Evolutionary conservation across 495 filamentous ascomycete genomes (phyloP), one percentile per base, ranked within the genome.

Genomic region (Tuber aestivum): DNA sequence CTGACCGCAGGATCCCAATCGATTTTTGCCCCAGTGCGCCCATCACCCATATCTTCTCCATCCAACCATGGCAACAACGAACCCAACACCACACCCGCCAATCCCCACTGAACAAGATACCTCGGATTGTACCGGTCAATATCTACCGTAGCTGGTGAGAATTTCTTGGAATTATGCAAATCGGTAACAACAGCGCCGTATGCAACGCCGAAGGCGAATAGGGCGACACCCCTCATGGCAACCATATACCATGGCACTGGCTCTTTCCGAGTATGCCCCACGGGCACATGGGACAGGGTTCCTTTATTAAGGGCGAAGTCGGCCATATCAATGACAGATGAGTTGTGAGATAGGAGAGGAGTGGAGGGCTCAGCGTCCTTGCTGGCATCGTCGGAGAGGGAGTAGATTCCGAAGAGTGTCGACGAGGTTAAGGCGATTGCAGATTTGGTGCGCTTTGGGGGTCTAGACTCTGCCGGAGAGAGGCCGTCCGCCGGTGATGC

Each of bases 341-440:
- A 72, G 45, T 70, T 76, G 35, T 77, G 74, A 2, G 80, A 81
- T 27, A 81, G 84, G 56, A 65, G 27, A 18, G 56, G 56, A 0
- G 86, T 86, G 35, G 79, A 82, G 27, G 83, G 78, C 56, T 85
- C 83, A 41, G 85, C 82, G 41, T 77, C 75, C 75, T 78, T 78
- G n/a, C 73, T 70, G 12, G 56, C 27, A 35, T 65, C 27, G 70
- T 82, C 72, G 69, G 89, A 89, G 21, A 91, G 92, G 18, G 89
- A 88, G 85, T 95, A 98, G 83, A 98, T 99, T 69, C 95, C 95
- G 78, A 90, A 92, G 0, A 98, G 89, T 1, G 95, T 97, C 3
- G 92, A 93, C 21, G 92, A 90, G 41, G 94, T 97, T 72, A 98
- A 88, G 83, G 97, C 97, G 80, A 95, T 87, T 41, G 93, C 87